Evolutionary conservation across 495 filamentous ascomycete genomes (phyloP), one percentile per base, ranked within the genome.

Genomic region (Pseudevernia furfuracea): DNA sequence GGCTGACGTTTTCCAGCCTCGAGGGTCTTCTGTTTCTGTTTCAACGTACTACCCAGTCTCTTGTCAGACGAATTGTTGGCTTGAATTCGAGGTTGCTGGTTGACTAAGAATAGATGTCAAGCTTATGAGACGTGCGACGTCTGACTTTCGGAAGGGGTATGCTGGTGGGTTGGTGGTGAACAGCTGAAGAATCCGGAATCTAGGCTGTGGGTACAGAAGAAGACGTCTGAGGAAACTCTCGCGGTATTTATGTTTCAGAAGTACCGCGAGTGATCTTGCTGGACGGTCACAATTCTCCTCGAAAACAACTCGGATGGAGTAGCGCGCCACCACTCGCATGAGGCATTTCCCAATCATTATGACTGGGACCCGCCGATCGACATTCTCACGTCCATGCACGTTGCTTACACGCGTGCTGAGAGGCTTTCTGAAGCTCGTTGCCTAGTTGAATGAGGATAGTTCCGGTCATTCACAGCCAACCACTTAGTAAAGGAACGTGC

Each of bases 211-310:
- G 37, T 60, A 55, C 37, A 32, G 56, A 37, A 11, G 62, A 49
- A 34, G 25, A 49, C 37, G 21, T 55, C 34, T 55, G 23, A 38
- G 49, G 66, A 30, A 63, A 28, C 23, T 62, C 37, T 44, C 38
- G 39, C 36, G 56, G 32, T 69, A 69, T 69, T 69, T 69, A 69
- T 69, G 67, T 69, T 67, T 69, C 58, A 53, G 58, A 44, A 62
- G 14, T 37, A 28, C 38, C 38, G 21, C 58, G 21, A 46, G 46
- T 64, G 59, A 67, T 64, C 65, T 56, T 23, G 52, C 39, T 69
- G 59, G 48, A 59, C 56, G 60, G 60, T 63, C 60, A 41, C 38
- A 32, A 58, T 58, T 53, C 21, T 46, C n/a, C 12, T 59, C 44
- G 30, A 53, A 28, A 32, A n/a, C 52, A 58, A 59, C 32, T 38